Base-by-base conservation (phyloP, 2,329 filamentous ascomycete genomes). In the Pseudogymnoascus sp. region DNA sequence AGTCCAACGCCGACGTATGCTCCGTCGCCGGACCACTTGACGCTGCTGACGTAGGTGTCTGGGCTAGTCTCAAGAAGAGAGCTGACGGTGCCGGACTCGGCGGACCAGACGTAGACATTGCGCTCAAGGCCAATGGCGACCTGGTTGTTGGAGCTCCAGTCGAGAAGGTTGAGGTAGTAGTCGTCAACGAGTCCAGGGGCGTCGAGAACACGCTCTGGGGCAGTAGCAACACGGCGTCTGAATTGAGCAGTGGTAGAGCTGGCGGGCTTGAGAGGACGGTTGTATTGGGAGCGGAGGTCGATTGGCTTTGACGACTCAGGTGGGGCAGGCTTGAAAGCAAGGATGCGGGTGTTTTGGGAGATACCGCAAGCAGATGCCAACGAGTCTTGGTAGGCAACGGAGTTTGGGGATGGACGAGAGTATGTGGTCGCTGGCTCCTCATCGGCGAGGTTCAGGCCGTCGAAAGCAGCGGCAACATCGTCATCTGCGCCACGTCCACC, bases 221-320 rank as follows among this genome's bases (percentile, higher is more conserved):
- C 92, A 6, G 94, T 97, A 60, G 94, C 89, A 63, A 99, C 91
- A 69, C 93, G 90, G 65, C 94, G 89, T 66, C 92, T 87, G 76
- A 92, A 92, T 75, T 97, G 92, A 33, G 92, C 90, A 57, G 90
- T 87, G 70, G 83, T 81, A 22, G 88, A 80, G 65, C 80, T 86
- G 64, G 87, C 81, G 18, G 89, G 80, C 81, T 91, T 97, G 65
- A 99, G 82, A 36, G 94, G 94, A 64, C 94, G 87, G 81, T 97
- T 99, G 84, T 99, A 99, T 75, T 99, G 94, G 65, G 94, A 90
- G 63, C 94, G 89, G 65, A 99, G 87, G 74, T 99, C 94, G 72
- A 99, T 96, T 36, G 94, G 94, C 82, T 96, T 97, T 35, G 92
- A 96, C 6, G 94, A 97, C 79, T 97, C 94, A 3, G 94, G 94